A percentile compares a stretch with the other conserved stretches of the same genome.
Evolutionary conservation across 1,284 basidiomycete genomes (phyloP).

Genomic region (Pseudozyma thailandica): DNA sequence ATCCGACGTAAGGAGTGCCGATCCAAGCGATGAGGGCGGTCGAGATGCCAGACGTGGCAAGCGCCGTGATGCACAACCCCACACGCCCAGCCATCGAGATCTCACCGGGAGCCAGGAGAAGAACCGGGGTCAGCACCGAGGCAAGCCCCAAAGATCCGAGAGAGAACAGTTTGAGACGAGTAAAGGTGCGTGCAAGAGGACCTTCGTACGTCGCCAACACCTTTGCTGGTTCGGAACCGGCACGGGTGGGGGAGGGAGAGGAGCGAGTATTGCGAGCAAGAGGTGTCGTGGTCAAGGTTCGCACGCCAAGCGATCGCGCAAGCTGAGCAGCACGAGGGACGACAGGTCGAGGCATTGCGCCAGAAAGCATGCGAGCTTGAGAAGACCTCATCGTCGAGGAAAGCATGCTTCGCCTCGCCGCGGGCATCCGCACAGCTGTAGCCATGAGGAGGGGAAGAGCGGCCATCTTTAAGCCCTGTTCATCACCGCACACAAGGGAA

Average conservation of each 20-base stretch:
- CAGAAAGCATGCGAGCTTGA: background rate
- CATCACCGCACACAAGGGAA: background rate
- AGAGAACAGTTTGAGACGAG: constrained; percentile 83
- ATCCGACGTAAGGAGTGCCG: constrained; percentile 72
- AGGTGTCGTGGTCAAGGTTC: constrained; percentile 10
- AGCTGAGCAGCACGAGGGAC: background rate
- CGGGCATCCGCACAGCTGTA: background rate
- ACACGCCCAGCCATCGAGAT: constrained; percentile 78
- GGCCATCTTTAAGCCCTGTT: constrained; percentile 12
- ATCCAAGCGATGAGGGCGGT: constrained; percentile 82
- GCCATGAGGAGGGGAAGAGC: background rate
- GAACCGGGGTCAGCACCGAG: constrained; percentile 78
- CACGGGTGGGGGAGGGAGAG: background rate
- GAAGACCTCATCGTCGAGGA: background rate
- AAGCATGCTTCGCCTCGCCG: background rate
- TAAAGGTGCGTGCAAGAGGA: constrained; percentile 78
- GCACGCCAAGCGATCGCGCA: background rate
- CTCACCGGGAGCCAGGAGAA: constrained; percentile 81
- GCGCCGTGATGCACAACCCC: constrained; percentile 76
- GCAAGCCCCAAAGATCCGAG: constrained; percentile 80
- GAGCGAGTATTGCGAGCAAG: background rate
- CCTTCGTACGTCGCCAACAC: constrained; percentile 70
- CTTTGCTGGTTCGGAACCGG: background rate
- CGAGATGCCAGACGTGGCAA: constrained; percentile 78
- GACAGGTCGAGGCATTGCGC: background rate